Percentiles rank a stretch among this genome's conserved stretches.
These are phyloP conservation scores for Niveomyces coronatus DNA, from an alignment of 2,329 filamentous ascomycete species.

Conservation along the genomic window DNA sequence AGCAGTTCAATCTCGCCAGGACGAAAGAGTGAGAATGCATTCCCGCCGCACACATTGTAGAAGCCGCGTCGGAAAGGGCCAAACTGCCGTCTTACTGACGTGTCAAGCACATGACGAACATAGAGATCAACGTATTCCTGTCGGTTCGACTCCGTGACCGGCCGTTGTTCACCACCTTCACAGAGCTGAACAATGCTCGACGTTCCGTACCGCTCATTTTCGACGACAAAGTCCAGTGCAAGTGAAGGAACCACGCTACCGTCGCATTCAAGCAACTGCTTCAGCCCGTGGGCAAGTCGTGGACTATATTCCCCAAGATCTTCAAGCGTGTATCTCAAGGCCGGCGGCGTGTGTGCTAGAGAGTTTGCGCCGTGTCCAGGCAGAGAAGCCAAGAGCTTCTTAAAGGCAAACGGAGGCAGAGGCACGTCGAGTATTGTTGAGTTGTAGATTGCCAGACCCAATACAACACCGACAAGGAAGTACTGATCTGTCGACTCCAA, in stretches of 20 bases:
- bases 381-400: constrained; percentile 71
- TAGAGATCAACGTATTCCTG: constrained; percentile 82
- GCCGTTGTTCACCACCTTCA: constrained; percentile 57
- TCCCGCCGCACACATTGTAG: constrained; percentile 83
- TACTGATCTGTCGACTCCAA: constrained; percentile 90
- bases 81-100: constrained; percentile 69
- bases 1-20: constrained; percentile 88
- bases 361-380: constrained; percentile 48
- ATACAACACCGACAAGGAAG: constrained; percentile 77
- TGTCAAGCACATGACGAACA: constrained; percentile 69
- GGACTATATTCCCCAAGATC: constrained; percentile 79
- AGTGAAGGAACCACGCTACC: constrained; percentile 76
- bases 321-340: constrained; percentile 65
- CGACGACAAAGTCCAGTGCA: constrained; percentile 69
- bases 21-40: constrained; percentile 76
- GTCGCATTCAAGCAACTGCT: constrained; percentile 68
- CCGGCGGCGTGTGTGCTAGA: constrained; percentile 44
- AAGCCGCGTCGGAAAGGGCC: constrained; percentile 92
- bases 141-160: constrained; percentile 77
- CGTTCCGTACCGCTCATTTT: constrained; percentile 67
- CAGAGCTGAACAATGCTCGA: constrained; percentile 59
- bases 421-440: constrained; percentile 86
- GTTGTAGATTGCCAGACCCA: constrained; percentile 89
- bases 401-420: constrained; percentile 79
- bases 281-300: constrained; percentile 61